phyloP scores from a whole-genome alignment of 2,329 filamentous ascomycete species.

The Zymoseptoria passerinii region DNA sequence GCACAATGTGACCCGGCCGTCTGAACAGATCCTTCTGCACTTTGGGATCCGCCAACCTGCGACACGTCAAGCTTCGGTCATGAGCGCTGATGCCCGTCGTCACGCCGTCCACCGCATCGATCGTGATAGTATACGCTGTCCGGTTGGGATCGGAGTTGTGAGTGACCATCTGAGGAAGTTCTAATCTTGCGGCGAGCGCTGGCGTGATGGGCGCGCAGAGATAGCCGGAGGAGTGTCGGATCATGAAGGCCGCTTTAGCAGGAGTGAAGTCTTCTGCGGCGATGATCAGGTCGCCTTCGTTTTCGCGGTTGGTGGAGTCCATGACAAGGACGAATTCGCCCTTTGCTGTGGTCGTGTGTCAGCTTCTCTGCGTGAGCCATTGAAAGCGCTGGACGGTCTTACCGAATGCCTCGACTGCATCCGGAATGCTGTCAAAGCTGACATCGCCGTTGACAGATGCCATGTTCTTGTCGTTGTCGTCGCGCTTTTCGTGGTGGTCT shows the following conservation, averaged over 20 bases:
- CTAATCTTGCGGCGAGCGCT: conserved; percentile 58
- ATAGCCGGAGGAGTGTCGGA: conserved; percentile 80
- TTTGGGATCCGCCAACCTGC: conserved; percentile 62
- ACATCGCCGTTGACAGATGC: conserved; percentile 24
- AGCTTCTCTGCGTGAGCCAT: background rate
- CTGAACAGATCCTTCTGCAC: conserved; percentile 56
- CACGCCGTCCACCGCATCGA: conserved; percentile 66
- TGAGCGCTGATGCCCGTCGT: conserved; percentile 86
- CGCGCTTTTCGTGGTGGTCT: background rate
- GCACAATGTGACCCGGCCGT: conserved; percentile 83
- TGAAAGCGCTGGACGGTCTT: background rate
- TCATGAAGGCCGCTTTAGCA: conserved; percentile 90
- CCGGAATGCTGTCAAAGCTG: conserved; percentile 39
- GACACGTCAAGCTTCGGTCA: conserved; percentile 76
- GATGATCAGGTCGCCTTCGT: conserved; percentile 97
- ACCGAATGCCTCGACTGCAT: conserved; percentile 38
- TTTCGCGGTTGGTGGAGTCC: conserved; percentile 85
- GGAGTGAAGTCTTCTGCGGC: conserved; percentile 76
- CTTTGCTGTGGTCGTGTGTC: conserved; percentile 15
- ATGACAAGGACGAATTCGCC: conserved; percentile 95
- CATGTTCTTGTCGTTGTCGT: conserved; percentile 10
- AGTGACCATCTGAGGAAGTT: conserved; percentile 81
- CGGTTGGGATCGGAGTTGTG: conserved; percentile 71
- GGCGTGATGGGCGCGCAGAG: conserved; percentile 80
- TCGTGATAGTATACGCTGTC: conserved; percentile 86